A percentile compares a stretch with the other conserved stretches of the same genome.
Conservation (phyloP, 2,329 filamentous ascomycete genomes). For the Niveomyces coronatus region DNA sequence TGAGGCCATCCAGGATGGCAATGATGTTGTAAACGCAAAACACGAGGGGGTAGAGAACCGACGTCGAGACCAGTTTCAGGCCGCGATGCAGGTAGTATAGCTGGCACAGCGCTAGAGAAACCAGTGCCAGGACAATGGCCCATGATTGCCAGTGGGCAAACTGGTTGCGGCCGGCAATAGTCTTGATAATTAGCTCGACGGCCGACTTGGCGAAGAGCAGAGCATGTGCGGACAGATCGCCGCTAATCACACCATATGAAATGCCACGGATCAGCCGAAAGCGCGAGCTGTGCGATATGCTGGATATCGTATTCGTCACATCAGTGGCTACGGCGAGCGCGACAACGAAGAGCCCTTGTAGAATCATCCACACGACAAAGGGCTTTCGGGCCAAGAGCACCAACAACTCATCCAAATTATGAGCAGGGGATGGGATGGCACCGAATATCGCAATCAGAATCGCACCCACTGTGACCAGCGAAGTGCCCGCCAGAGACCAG, state of each 20-base stretch:
- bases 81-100: conserved; percentile 93
- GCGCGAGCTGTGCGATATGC: conserved; percentile 48
- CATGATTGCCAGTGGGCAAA: conserved; percentile 94
- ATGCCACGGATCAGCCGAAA: conserved; percentile 73
- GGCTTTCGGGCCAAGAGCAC: conserved; percentile 59
- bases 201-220: conserved; percentile 92
- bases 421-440: conserved; percentile 84
- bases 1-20: conserved; percentile 90
- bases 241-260: conserved; percentile 80
- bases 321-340: conserved; percentile 55
- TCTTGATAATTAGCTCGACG: conserved; percentile 83
- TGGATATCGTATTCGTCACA: conserved; percentile 40
- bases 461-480: conserved; percentile 82
- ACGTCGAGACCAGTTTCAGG: conserved; percentile 89
- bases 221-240: conserved; percentile 87
- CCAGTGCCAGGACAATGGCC: conserved; percentile 74
- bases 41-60: conserved; percentile 89
- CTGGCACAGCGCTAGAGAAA: conserved; percentile 75
- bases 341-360: conserved; percentile 64
- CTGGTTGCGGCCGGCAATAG: conserved; percentile 79
- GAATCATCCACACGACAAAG: conserved; percentile 83
- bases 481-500: conserved; percentile 83
- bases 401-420: conserved; percentile 75
- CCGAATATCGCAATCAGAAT: conserved; percentile 88
- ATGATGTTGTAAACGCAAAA: conserved; percentile 99